These are phyloP conservation scores for Thermochaetoides dissita DNA, from an alignment of 2,329 filamentous ascomycete genomes.

Conservation along the genomic window DNA sequence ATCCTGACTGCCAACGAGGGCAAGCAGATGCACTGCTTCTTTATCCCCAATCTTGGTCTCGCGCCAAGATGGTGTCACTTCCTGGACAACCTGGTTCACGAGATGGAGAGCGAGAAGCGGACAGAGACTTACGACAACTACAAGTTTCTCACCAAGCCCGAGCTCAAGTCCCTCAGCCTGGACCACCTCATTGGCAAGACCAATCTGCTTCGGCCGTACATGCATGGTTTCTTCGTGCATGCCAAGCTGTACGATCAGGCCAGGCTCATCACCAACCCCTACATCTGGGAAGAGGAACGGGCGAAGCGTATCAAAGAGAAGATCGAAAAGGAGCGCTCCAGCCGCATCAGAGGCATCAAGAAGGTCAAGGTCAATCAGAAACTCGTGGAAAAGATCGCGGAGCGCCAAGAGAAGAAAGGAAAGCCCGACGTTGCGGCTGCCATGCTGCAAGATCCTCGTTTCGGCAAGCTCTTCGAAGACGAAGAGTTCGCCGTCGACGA, in stretches of 20 bases:
- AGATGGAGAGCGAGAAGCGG: slow-evolving; percentile 76
- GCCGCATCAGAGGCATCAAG: slow-evolving; percentile 82
- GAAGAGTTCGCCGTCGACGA: slow-evolving; percentile 90
- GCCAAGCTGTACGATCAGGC: slow-evolving; percentile 94
- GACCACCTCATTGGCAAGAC: slow-evolving; percentile 84
- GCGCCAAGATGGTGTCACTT: slow-evolving; percentile 94
- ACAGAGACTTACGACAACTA: slow-evolving; percentile 95
- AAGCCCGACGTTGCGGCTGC: slow-evolving; percentile 46
- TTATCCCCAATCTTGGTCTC: slow-evolving; percentile 83
- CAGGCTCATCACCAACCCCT: slow-evolving; percentile 80
- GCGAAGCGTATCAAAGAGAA: slow-evolving; percentile 85
- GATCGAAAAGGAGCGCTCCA: slow-evolving; percentile 93
- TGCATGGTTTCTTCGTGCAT: slow-evolving; percentile 97
- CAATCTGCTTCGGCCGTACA: slow-evolving; percentile 81
- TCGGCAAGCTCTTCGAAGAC: slow-evolving; percentile 79
- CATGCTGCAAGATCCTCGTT: slow-evolving; percentile 72
- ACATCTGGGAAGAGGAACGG: slow-evolving; percentile 83
- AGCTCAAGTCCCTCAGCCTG: slow-evolving; percentile 73
- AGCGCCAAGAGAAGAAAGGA: slow-evolving; percentile 46
- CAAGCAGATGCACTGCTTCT: slow-evolving; percentile 51
- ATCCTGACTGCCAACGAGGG: slow-evolving; percentile 94
- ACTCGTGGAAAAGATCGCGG: slow-evolving; percentile 59
- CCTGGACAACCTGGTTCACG: slow-evolving; percentile 93
- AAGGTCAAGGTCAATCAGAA: slow-evolving; percentile 95
- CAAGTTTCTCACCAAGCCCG: slow-evolving; percentile 86